Conservation (phyloP, 1,139 yeast genomes). For the Lodderomyces elongisporus region DNA sequence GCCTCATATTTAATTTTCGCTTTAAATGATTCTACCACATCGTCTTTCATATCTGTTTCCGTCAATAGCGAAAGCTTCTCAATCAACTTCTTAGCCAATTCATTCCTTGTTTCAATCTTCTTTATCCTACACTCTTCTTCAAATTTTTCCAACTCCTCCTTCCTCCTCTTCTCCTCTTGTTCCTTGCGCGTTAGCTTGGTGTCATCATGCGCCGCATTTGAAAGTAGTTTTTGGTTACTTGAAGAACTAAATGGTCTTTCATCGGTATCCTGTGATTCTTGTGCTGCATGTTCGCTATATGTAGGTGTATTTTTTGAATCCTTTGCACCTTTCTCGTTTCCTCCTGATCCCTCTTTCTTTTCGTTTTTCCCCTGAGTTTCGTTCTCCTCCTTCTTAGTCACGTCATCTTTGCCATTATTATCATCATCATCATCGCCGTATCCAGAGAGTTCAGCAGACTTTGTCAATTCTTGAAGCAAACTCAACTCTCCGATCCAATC, state of each 20-base stretch:
- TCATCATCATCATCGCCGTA: slow-evolving; percentile 14
- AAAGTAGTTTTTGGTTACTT: slow-evolving; percentile 6
- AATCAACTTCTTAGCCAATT: slow-evolving; percentile 58
- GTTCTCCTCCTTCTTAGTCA: background rate
- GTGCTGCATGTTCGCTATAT: background rate
- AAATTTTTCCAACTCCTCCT: slow-evolving; percentile 65
- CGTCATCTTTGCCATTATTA: slow-evolving; percentile 4
- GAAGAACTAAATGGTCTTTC: background rate
- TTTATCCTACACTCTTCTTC: slow-evolving; percentile 74
- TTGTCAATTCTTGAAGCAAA: slow-evolving; percentile 54
- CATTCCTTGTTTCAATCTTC: slow-evolving; percentile 67
- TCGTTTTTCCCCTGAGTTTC: slow-evolving; percentile 1
- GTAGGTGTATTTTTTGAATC: background rate
- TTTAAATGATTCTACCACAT: slow-evolving; percentile 63
- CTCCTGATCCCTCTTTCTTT: background rate
- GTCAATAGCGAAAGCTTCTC: slow-evolving; percentile 72
- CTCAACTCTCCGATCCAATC: slow-evolving; percentile 77
- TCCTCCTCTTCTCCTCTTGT: slow-evolving; percentile 42
- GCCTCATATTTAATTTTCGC: slow-evolving; percentile 78
- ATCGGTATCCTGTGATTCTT: background rate
- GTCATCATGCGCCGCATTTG: slow-evolving; percentile 15
- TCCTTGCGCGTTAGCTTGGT: slow-evolving; percentile 25
- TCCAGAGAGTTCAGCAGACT: slow-evolving; percentile 48
- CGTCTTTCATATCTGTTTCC: slow-evolving; percentile 72
- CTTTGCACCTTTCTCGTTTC: too few relatives aligned